Percentiles rank a stretch among this genome's conserved stretches.
Conservation (phyloP, 495 filamentous ascomycete species). For the Penicillium paxilli region DNA sequence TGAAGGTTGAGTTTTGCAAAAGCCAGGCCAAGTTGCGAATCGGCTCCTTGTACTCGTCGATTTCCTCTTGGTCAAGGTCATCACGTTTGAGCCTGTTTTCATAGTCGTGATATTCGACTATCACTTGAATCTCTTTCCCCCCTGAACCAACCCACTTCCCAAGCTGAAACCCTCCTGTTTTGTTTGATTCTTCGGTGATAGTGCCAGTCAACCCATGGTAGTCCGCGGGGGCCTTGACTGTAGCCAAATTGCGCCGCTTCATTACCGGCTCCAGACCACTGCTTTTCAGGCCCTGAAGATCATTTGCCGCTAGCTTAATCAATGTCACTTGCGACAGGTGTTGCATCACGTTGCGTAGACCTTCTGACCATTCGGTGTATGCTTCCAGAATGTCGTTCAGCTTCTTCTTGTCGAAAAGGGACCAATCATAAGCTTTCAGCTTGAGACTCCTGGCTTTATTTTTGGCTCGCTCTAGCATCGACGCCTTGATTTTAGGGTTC, state of each 20-base stretch:
- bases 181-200: constrained; percentile 11
- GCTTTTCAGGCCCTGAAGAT: constrained; percentile 9
- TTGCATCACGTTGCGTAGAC: constrained; percentile 19
- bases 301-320: constrained; percentile 1
- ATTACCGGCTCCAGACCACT: constrained; percentile 20
- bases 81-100: constrained; percentile 13
- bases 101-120: constrained; percentile 23
- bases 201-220: constrained; percentile 17
- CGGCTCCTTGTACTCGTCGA: constrained; percentile 15
- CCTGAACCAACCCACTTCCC: constrained; percentile 7
- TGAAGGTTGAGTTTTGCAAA: constrained; percentile 20
- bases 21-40: constrained; percentile 21
- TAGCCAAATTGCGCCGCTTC: constrained; percentile 12
- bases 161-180: constrained; percentile 11
- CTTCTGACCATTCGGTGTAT: constrained; percentile 18
- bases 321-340: constrained; percentile 21
- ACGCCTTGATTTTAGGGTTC: constrained; percentile 8
- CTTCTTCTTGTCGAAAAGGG: constrained; percentile 27
- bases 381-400: constrained; percentile 13
- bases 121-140: constrained; percentile 3
- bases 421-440: constrained; percentile 23
- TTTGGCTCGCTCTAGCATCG: constrained; percentile 16
- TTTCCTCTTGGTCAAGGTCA: constrained; percentile 17
- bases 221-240: constrained; percentile 14
- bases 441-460: constrained; percentile 17